A percentile compares a stretch with the other conserved stretches of the same genome.
phyloP scores from a whole-genome alignment of 306 rosid genomes.

The Inga laurina region DNA sequence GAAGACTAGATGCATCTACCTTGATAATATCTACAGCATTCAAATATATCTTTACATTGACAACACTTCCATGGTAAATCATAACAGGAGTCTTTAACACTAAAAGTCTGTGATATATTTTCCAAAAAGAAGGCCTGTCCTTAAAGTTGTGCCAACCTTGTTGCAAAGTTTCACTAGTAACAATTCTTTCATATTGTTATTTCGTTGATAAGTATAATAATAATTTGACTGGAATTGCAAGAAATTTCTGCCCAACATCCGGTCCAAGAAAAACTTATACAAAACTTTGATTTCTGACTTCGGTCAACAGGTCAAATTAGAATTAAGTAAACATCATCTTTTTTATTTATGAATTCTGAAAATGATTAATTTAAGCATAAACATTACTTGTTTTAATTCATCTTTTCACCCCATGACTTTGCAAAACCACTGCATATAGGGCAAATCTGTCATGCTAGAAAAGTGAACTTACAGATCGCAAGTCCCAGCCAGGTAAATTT shows the following conservation, averaged over 20 bases:
- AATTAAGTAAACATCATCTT: not conserved
- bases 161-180: not conserved
- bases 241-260: not conserved
- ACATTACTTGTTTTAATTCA: not conserved
- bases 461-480: constrained; percentile 79
- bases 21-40: constrained; percentile 17
- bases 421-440: constrained; percentile 18
- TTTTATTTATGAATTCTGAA: not conserved
- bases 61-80: constrained; percentile 13
- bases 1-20: not conserved
- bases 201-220: not conserved
- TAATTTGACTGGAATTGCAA: constrained; percentile 9
- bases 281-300: constrained; percentile 5
- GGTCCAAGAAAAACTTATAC: not conserved
- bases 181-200: constrained; percentile 20
- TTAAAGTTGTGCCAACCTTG: not conserved
- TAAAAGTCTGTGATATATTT: not conserved
- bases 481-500: constrained; percentile 85
- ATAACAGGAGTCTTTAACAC: constrained; percentile 1
- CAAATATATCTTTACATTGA: constrained; percentile 18
- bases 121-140: not conserved
- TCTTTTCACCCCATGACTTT: constrained; percentile 16
- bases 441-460: constrained; percentile 6
- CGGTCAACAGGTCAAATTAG: not conserved
- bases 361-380: not conserved